Conservation (phyloP, 2,329 filamentous ascomycete genomes). For the Penicillium carneum region DNA sequence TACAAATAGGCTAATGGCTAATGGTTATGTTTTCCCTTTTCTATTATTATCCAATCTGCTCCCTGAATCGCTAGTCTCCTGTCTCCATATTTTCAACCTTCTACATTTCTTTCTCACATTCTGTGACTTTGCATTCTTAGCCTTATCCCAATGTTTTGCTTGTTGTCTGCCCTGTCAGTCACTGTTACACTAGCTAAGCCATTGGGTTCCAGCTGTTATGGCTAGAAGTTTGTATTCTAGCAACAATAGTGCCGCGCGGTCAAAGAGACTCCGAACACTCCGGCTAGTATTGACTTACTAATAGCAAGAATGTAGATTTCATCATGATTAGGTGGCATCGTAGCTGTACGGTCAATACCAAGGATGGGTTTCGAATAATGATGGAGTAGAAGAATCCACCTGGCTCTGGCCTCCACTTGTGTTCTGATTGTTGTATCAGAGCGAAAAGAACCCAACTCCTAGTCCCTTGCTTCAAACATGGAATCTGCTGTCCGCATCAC, state of each 20-base stretch:
- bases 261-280: background rate
- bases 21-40: background rate
- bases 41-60: background rate
- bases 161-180: background rate
- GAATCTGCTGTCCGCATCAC: conserved; percentile 52
- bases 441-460: background rate
- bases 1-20: background rate
- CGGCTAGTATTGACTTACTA: background rate
- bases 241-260: background rate
- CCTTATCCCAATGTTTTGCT: background rate
- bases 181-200: background rate
- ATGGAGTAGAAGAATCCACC: background rate
- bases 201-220: background rate
- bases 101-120: background rate
- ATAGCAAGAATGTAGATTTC: background rate
- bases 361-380: too few species aligned
- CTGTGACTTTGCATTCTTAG: background rate
- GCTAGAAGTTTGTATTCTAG: background rate
- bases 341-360: background rate
- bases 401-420: background rate
- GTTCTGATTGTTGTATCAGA: background rate
- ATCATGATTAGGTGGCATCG: background rate
- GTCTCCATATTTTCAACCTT: background rate
- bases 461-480: conserved; percentile 29
- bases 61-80: background rate